phyloP scores from a whole-genome alignment of 2,329 filamentous ascomycete species.

The Diaporthe velutina region DNA sequence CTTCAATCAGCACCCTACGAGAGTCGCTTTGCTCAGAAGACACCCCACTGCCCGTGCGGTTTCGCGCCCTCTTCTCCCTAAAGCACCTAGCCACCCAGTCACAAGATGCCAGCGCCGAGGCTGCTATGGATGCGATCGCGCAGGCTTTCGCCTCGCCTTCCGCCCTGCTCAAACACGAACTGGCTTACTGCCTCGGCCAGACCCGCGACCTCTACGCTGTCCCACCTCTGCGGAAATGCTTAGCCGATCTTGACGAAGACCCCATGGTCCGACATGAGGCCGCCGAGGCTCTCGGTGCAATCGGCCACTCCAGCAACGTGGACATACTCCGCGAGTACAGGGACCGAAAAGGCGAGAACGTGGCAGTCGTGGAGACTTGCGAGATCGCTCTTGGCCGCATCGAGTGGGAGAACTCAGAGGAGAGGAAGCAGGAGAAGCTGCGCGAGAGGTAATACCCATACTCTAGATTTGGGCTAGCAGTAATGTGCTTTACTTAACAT shows the following conservation, averaged over 20 bases:
- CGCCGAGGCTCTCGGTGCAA: slow-evolving; percentile 91
- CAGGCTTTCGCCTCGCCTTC: slow-evolving; percentile 88
- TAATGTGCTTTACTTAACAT: slow-evolving; percentile 45
- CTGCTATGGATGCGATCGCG: slow-evolving; percentile 83
- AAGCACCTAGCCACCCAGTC: slow-evolving; percentile 87
- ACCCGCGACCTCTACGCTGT: slow-evolving; percentile 83
- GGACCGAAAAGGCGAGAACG: slow-evolving; percentile 81
- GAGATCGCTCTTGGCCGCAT: slow-evolving; percentile 96
- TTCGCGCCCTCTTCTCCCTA: slow-evolving; percentile 96
- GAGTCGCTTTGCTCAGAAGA: slow-evolving; percentile 84
- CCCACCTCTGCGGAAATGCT: slow-evolving; percentile 77
- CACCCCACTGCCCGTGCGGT: slow-evolving; percentile 87
- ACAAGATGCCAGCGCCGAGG: slow-evolving; percentile 70
- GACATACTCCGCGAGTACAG: slow-evolving; percentile 79
- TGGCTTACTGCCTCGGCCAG: slow-evolving; percentile 97
- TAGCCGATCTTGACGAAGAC: slow-evolving; percentile 86
- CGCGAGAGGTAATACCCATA: slow-evolving; percentile 75
- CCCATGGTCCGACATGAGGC: slow-evolving; percentile 97
- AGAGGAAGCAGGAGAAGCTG: slow-evolving; percentile 80
- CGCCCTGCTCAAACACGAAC: slow-evolving; percentile 93
- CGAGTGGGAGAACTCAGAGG: slow-evolving; percentile 87
- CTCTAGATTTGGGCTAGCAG: neutral
- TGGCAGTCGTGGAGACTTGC: slow-evolving; percentile 93
- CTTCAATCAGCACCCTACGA: slow-evolving; percentile 74
- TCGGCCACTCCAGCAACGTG: slow-evolving; percentile 82